Conservation (phyloP, 805 yeast species). For the Saccharomycopsis sp. region DNA sequence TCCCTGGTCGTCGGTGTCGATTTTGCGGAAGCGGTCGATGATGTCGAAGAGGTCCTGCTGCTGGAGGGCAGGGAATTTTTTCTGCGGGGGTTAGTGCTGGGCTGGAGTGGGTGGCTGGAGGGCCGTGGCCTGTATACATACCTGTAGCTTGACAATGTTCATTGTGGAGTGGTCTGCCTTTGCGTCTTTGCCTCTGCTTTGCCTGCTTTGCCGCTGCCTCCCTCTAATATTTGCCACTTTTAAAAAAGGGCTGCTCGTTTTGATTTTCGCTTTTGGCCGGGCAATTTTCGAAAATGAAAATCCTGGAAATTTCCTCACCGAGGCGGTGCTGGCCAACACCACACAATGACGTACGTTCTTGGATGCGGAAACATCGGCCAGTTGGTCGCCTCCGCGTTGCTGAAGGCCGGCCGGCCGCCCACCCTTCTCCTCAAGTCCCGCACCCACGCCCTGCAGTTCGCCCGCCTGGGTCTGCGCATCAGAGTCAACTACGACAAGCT, state of each 20-base stretch:
- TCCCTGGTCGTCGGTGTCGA: slow-evolving; percentile 89
- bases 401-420: slow-evolving; percentile 25
- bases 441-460: slow-evolving; percentile 28
- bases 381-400: slow-evolving; percentile 42
- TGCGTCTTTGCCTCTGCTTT: background rate
- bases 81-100: slow-evolving; percentile 33
- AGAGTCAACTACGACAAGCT: slow-evolving; percentile 23
- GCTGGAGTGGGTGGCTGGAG: background rate
- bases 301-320: background rate
- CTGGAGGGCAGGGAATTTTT: slow-evolving; percentile 75
- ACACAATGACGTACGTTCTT: slow-evolving; percentile 15
- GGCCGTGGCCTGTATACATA: slow-evolving; percentile 28
- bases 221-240: background rate
- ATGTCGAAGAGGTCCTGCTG: slow-evolving; percentile 83
- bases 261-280: too few species aligned
- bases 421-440: slow-evolving; percentile 30
- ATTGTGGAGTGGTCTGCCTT: slow-evolving; percentile 26
- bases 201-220: background rate
- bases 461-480: slow-evolving; percentile 26
- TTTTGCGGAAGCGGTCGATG: slow-evolving; percentile 78
- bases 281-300: background rate
- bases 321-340: too few species aligned
- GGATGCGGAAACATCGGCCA: slow-evolving; percentile 19
- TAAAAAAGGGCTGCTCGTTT: too few species aligned
- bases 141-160: slow-evolving; percentile 62